These are phyloP conservation scores for Fraxinus americana DNA, from an alignment of 257 asterid species.

Conservation along the genomic window DNA sequence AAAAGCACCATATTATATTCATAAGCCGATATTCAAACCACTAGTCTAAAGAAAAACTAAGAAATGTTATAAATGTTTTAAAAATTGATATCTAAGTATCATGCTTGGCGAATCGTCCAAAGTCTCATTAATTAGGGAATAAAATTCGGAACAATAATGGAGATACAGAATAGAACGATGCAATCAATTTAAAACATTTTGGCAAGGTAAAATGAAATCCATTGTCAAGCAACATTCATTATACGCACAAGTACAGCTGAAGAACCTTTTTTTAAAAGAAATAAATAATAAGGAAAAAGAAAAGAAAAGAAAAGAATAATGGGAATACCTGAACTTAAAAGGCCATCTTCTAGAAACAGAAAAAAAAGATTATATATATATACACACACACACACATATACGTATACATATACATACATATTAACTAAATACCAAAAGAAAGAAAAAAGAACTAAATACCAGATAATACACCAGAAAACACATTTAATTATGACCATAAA, in stretches of 20 bases:
- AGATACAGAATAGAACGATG: neutral
- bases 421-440: neutral
- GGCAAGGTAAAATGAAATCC: neutral
- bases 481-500: conserved; percentile 3
- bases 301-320: neutral
- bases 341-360: neutral
- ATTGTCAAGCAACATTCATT: neutral
- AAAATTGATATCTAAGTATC: neutral
- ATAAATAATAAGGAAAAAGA: neutral
- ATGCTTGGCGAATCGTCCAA: neutral
- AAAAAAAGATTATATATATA: neutral
- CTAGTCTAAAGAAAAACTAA: neutral
- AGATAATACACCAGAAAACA: neutral
- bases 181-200: neutral
- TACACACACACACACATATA: no score
- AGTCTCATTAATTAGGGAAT: neutral
- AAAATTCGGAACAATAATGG: neutral
- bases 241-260: conserved; percentile 18
- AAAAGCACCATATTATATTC: neutral
- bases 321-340: conserved; percentile 2
- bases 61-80: neutral
- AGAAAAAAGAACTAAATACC: neutral
- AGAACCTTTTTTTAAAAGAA: neutral
- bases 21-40: neutral
- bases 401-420: no score